Evolutionary conservation across 2,329 filamentous ascomycete species (phyloP).

Genomic region (Penicillium palitans): DNA sequence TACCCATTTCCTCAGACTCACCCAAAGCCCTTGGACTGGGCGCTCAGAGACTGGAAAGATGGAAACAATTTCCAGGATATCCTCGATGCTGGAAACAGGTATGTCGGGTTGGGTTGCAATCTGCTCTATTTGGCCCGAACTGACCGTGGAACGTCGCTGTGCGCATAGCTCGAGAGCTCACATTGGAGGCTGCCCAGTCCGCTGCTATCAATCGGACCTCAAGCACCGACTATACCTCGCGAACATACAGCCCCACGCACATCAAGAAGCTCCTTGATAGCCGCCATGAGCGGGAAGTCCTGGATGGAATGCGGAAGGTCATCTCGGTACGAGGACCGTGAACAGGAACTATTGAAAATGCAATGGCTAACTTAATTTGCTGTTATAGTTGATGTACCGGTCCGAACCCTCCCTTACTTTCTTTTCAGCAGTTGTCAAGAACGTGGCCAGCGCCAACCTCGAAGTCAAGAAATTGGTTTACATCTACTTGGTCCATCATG

Average conservation of each 20-base stretch:
- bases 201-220: conserved; percentile 60
- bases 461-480: conserved; percentile 98
- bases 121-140: conserved; percentile 10
- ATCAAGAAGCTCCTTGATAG: conserved; percentile 95
- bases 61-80: conserved; percentile 96
- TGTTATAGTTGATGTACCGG: conserved; percentile 86
- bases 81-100: conserved; percentile 93
- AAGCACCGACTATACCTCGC: conserved; percentile 60
- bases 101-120: conserved; percentile 33
- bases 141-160: conserved; percentile 23
- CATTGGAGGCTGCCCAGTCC: conserved; percentile 91
- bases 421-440: conserved; percentile 98
- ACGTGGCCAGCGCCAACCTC: conserved; percentile 88
- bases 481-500: conserved; percentile 95
- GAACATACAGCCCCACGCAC: conserved; percentile 73
- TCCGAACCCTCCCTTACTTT: conserved; percentile 84
- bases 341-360: background rate
- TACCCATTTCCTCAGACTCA: conserved; percentile 10
- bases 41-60: conserved; percentile 52
- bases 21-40: conserved; percentile 23
- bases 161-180: conserved; percentile 82
- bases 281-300: conserved; percentile 84
- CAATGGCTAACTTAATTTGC: conserved; percentile 19
- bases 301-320: conserved; percentile 87
- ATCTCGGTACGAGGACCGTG: conserved; percentile 64